Evolutionary conservation across 805 yeast genomes (phyloP).

Genomic region (Komagataella pseudopastoris): DNA sequence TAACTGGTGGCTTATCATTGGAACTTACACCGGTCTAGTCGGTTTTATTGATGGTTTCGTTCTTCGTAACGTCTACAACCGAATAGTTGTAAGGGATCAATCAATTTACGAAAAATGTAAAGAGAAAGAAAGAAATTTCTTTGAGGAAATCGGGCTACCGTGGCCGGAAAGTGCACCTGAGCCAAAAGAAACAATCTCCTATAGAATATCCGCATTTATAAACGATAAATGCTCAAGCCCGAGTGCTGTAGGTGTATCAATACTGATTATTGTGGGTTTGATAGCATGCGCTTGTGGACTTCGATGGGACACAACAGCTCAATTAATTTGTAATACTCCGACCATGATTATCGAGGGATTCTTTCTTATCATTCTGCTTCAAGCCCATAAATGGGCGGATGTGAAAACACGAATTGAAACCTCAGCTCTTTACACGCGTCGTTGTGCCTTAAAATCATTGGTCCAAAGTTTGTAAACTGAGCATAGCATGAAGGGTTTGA

Average conservation of each 20-base stretch:
- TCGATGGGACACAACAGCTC: not conserved
- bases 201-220: not conserved
- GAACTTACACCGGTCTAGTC: constrained; percentile 30
- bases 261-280: not conserved
- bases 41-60: constrained; percentile 30
- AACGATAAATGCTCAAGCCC: not conserved
- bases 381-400: not conserved
- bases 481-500: not conserved
- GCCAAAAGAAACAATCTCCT: not conserved
- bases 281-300: not conserved
- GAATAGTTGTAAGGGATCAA: not conserved
- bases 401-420: not conserved
- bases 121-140: not conserved
- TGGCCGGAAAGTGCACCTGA: not conserved
- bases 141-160: not conserved
- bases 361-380: not conserved
- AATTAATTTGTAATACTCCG: not conserved
- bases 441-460: not conserved
- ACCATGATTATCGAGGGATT: not conserved
- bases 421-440: not conserved
- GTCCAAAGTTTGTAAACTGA: not conserved
- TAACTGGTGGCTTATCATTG: constrained; percentile 32
- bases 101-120: not conserved
- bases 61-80: constrained; percentile 17
- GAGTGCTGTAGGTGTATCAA: not conserved